phyloP scores from a whole-genome alignment of 352 stramenopile species.

The Globisporangium nunn region DNA sequence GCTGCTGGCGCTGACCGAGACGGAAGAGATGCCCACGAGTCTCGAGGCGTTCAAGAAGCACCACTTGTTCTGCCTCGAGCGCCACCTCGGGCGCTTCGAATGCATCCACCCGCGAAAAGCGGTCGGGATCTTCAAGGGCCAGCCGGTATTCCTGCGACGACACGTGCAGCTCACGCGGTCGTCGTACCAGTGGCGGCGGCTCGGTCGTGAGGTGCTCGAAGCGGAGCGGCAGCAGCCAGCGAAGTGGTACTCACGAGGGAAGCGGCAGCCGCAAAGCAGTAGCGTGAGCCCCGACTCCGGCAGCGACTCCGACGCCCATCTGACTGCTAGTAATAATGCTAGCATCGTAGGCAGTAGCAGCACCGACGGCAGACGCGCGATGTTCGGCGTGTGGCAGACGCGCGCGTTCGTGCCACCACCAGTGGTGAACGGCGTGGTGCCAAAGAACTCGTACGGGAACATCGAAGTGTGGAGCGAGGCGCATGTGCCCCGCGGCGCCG shows the following conservation, averaged over 20 bases:
- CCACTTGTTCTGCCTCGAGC: constrained; percentile 71
- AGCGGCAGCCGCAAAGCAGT: not conserved
- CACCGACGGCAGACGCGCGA: constrained; percentile 3
- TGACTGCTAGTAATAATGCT: not conserved
- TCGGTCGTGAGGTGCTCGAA: constrained; percentile 51
- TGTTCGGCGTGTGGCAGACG: constrained; percentile 84
- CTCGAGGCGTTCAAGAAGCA: constrained; percentile 78
- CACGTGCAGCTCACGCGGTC: constrained; percentile 48
- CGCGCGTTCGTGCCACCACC: constrained; percentile 33
- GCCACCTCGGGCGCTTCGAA: constrained; percentile 55
- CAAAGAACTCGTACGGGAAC: constrained; percentile 85
- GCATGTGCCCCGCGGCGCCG: constrained; percentile 44
- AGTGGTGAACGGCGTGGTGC: constrained; percentile 55
- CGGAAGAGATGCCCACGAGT: constrained; percentile 68
- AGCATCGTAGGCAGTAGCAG: no score
- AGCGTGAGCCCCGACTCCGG: constrained; percentile 13
- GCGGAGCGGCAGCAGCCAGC: constrained; percentile 43
- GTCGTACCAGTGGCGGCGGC: constrained; percentile 61
- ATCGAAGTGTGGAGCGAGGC: constrained; percentile 79
- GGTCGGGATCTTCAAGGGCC: constrained; percentile 72
- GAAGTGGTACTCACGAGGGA: constrained; percentile 34
- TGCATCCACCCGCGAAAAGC: constrained; percentile 61
- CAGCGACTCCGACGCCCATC: constrained; percentile 4
- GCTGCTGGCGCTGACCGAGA: constrained; percentile 19
- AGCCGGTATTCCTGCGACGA: constrained; percentile 61